Conservation (phyloP, 805 yeast genomes). For the Maudiozyma saulgeensis region DNA sequence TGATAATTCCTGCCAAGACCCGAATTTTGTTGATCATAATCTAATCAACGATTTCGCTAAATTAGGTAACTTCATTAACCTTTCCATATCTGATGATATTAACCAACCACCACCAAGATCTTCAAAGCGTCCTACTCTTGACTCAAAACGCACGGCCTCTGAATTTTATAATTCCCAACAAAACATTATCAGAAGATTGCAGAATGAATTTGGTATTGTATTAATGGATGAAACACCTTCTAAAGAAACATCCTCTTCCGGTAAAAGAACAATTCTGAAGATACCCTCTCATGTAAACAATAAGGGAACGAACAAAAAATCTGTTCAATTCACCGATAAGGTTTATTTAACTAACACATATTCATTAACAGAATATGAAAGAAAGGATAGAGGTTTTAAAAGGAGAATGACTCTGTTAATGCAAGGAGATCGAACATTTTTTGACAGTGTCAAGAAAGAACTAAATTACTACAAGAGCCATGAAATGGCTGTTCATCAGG, state of each 20-base stretch:
- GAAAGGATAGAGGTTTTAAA: slow-evolving; percentile 20
- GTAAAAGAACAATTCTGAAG: not conserved
- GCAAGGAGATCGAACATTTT: slow-evolving; percentile 10
- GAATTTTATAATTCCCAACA: slow-evolving; percentile 13
- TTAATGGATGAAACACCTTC: slow-evolving; percentile 1
- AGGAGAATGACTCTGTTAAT: slow-evolving; percentile 14
- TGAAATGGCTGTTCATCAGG: slow-evolving; percentile 62
- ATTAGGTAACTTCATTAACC: slow-evolving; percentile 14
- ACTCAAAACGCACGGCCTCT: slow-evolving; percentile 12
- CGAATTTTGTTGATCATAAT: slow-evolving; percentile 11
- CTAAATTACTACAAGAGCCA: slow-evolving; percentile 52
- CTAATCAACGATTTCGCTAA: slow-evolving; percentile 16
- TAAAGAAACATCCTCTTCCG: not conserved
- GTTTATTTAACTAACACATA: slow-evolving; percentile 23
- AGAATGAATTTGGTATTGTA: not conserved
- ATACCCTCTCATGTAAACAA: not conserved
- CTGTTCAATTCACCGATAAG: slow-evolving; percentile 19
- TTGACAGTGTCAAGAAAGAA: slow-evolving; percentile 46
- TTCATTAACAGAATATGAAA: slow-evolving; percentile 22
- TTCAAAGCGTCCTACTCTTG: slow-evolving; percentile 15
- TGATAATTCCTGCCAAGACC: not conserved
- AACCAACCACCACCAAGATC: slow-evolving; percentile 15
- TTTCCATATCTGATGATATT: not conserved
- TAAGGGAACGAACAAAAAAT: not conserved
- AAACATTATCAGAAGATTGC: slow-evolving; percentile 2